phyloP scores from a whole-genome alignment of 139 green algal species.

The Chlorella sorokiniana region DNA sequence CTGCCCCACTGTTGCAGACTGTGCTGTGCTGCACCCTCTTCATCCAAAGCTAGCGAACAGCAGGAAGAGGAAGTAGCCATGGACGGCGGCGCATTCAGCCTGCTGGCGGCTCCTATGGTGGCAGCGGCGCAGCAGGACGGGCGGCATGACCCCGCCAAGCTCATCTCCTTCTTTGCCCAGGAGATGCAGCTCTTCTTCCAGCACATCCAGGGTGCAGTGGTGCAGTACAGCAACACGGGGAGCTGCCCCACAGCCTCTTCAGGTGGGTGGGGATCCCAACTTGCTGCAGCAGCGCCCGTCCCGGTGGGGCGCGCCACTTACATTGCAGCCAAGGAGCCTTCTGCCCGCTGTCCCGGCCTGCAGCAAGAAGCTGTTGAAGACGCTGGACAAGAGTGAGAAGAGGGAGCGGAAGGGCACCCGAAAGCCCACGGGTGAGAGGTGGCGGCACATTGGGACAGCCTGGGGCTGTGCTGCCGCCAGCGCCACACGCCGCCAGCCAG shows the following conservation, averaged over 20 bases:
- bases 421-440: slow-evolving; percentile 31
- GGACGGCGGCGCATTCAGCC: neutral
- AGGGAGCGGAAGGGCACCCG: slow-evolving; percentile 18
- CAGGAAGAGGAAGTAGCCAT: neutral
- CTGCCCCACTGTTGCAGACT: no score
- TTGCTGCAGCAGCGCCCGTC: no score
- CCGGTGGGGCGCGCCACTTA: neutral
- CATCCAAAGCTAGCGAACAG: neutral
- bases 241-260: slow-evolving; percentile 43
- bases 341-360: neutral
- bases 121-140: neutral
- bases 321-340: neutral
- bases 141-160: neutral
- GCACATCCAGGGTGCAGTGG: slow-evolving; percentile 28
- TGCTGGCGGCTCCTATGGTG: neutral
- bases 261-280: neutral
- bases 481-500: no score
- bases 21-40: fast-evolving
- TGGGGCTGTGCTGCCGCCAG: neutral
- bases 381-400: slow-evolving; percentile 17
- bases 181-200: slow-evolving; percentile 45
- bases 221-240: slow-evolving; percentile 10
- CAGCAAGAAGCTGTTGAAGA: neutral
- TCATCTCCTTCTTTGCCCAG: slow-evolving; percentile 42
- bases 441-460: neutral